Base-by-base conservation (phyloP, 495 filamentous ascomycete species). In the Neurospora sp. region DNA sequence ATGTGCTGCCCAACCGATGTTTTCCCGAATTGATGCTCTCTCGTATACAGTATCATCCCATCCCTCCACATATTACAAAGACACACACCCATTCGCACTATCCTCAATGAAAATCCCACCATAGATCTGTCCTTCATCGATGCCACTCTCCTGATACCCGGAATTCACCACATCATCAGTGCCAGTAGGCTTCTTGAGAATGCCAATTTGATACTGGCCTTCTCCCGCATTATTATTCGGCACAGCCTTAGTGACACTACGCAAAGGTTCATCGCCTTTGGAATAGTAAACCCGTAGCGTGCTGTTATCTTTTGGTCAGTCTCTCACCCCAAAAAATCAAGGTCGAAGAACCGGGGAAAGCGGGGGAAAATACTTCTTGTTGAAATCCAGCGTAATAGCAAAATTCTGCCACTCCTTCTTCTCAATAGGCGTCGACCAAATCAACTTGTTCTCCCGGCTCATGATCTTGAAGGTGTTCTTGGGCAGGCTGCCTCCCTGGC, bases 391-490 rank as follows among this genome's bases (percentile, higher is more conserved):
- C n/a, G 83, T 84, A 40, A 89, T 78, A 62, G 86, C 87, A 83
- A 88, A 89, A 79, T 89, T 89, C 76, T 89, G 87, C 87, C 87
- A 89, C 21, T 78, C 81, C 19, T 78, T 81, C 45, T 77, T 76
- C 24, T 81, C 79, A 45, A 82, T 81, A 8, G 80, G 76, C 3
- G 82, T 85, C 69, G 82, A 82, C 84, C 84, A 87, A 54, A 87
- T 76, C 77, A 84, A 79, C 73, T 79, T 78, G 79, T 86, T 86
- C 72, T 82, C 75, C 13, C 84, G 81, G 78, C 85, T 79, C 15
- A 87, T 75, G 17, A 87, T 76, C 78, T 87, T 86, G 79, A 93
- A 97, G 0, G 92, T 94, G 75, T 96, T 94, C 82, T 93, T 93
- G 17, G 92, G 90, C 86, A 97, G 86, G 5, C 5, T 15, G 77